Evolutionary conservation across 768 basidiomycete genomes (phyloP).

Genomic region (Mycena pura): DNA sequence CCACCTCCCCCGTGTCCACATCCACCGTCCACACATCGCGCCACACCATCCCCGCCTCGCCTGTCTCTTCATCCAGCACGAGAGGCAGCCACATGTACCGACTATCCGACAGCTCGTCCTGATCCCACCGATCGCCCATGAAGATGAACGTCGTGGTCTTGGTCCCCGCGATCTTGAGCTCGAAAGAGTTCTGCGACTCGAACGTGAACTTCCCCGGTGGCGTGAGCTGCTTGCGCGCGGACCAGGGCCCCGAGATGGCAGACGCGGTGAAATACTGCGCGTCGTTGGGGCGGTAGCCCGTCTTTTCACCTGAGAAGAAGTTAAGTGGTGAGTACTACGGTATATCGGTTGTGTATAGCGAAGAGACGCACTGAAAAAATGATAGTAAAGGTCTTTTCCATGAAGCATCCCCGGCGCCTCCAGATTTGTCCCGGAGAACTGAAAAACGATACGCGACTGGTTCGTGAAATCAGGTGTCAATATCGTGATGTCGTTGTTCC

Average conservation of each 20-base stretch:
- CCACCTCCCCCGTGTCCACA: conserved; percentile 16
- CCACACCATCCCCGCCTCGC: conserved; percentile 9
- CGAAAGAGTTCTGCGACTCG: conserved; percentile 18
- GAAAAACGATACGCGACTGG: conserved; percentile 15
- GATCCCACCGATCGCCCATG: conserved; percentile 15
- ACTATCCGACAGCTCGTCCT: conserved; percentile 14
- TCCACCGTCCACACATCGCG: conserved; percentile 18
- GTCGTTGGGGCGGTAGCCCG: conserved; percentile 19
- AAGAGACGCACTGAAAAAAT: conserved; percentile 17
- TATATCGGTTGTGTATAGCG: conserved; percentile 1
- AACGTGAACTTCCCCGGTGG: conserved; percentile 10
- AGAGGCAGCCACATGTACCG: conserved; percentile 19
- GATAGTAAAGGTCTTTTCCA: conserved; percentile 11
- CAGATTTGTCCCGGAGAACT: conserved; percentile 19
- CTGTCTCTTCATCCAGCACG: conserved; percentile 11
- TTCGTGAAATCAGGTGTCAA: conserved; percentile 15
- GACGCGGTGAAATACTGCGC: conserved; percentile 18
- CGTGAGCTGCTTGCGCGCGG: conserved; percentile 17
- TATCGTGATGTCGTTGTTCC: conserved; percentile 21
- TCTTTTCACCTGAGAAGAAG: conserved; percentile 16
- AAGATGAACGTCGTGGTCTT: conserved; percentile 17
- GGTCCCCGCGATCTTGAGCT: conserved; percentile 14
- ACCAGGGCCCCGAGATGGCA: conserved; percentile 13
- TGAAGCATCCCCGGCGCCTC: conserved; percentile 20
- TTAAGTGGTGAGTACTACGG: background rate